phyloP scores from a whole-genome alignment of 2,329 filamentous ascomycete species.

The Fonsecaea monophora region DNA sequence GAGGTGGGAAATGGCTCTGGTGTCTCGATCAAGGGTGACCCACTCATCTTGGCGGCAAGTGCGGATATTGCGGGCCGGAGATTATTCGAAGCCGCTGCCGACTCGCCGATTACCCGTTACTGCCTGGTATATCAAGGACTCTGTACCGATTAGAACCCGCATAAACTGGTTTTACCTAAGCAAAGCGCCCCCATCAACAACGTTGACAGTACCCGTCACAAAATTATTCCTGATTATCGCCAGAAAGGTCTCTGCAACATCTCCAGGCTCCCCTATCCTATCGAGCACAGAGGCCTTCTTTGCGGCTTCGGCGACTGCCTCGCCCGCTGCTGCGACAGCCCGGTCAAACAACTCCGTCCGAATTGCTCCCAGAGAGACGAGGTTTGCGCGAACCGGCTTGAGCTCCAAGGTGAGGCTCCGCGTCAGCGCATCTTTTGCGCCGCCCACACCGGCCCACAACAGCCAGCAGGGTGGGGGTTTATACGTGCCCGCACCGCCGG shows the following conservation, averaged over 20 bases:
- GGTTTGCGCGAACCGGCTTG: constrained; percentile 52
- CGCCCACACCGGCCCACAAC: constrained; percentile 45
- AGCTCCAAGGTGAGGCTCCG: constrained; percentile 52
- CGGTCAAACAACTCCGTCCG: constrained; percentile 43
- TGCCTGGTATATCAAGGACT: too few species aligned
- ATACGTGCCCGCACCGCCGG: constrained; percentile 53
- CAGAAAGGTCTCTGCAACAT: constrained; percentile 54
- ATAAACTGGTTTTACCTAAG: constrained; percentile 18
- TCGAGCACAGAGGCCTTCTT: constrained; percentile 9
- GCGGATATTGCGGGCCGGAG: too few species aligned
- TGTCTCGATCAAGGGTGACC: too few species aligned
- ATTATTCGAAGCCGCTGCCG: too few species aligned
- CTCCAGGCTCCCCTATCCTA: constrained; percentile 42
- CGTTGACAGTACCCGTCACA: constrained; percentile 46
- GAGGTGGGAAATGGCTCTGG: too few species aligned
- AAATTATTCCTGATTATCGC: constrained; percentile 54
- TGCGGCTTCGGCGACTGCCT: not conserved
- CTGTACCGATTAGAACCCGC: too few species aligned
- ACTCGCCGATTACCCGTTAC: too few species aligned
- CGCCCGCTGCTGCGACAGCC: not conserved
- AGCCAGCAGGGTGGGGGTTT: constrained; percentile 59
- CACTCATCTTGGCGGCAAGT: too few species aligned
- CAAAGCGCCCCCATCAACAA: constrained; percentile 48
- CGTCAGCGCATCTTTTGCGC: constrained; percentile 45
- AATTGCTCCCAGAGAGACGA: constrained; percentile 51